Conservation (phyloP, 2,329 filamentous ascomycete genomes). For the Colletotrichum trifolii region DNA sequence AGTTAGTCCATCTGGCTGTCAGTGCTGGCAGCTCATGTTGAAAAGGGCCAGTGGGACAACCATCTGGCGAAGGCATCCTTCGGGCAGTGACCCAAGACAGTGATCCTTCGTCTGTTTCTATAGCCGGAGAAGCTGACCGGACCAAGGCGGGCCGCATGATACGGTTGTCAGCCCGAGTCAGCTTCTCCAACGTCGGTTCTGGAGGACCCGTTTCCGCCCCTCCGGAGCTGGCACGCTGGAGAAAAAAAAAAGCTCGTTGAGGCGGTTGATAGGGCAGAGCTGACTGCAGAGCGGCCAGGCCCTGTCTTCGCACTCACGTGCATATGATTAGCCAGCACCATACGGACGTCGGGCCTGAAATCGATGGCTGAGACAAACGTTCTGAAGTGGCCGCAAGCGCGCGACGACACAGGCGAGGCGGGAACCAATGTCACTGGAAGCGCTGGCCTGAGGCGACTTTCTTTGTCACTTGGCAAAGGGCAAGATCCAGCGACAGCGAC, state of each 20-base stretch:
- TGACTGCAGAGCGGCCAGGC: background rate
- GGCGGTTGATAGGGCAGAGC: slow-evolving; percentile 21
- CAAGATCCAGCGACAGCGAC: slow-evolving; percentile 8
- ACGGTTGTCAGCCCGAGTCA: slow-evolving; percentile 24
- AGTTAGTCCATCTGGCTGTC: background rate
- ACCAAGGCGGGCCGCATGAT: slow-evolving; percentile 5
- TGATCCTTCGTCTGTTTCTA: slow-evolving; percentile 17
- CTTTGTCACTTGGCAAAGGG: slow-evolving; percentile 8
- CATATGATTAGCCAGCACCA: background rate
- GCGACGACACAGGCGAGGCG: background rate
- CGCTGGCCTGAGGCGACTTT: slow-evolving; percentile 1
- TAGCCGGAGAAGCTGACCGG: slow-evolving; percentile 16
- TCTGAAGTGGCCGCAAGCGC: slow-evolving; percentile 30
- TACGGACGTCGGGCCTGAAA: slow-evolving; percentile 9
- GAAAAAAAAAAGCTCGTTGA: slow-evolving; percentile 3
- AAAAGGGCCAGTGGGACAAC: background rate
- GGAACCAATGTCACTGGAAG: background rate
- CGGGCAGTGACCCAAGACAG: slow-evolving; percentile 1
- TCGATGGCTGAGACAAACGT: slow-evolving; percentile 16
- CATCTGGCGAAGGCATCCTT: slow-evolving; percentile 1
- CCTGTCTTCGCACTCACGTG: slow-evolving; percentile 12
- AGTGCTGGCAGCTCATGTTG: background rate
- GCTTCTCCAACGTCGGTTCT: slow-evolving; percentile 12
- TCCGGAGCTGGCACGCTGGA: slow-evolving; percentile 10
- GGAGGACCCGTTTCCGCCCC: slow-evolving; percentile 20